A percentile compares a stretch with the other conserved stretches of the same genome.
phyloP scores from a whole-genome alignment of 2,329 filamentous ascomycete species.

The Fusarium coicis region DNA sequence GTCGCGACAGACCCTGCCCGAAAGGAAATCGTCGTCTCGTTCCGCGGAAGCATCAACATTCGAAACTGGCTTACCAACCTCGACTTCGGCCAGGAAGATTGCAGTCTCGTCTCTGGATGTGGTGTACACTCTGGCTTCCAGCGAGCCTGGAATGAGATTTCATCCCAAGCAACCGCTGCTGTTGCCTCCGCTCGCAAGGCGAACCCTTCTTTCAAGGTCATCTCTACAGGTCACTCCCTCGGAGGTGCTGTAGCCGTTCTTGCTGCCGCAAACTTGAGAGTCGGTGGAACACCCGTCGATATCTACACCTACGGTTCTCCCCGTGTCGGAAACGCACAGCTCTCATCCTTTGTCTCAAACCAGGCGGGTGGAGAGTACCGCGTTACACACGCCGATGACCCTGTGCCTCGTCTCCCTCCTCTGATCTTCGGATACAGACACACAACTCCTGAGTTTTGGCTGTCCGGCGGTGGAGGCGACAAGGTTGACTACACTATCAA shows the following conservation, averaged over 20 bases:
- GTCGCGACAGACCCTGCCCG: slow-evolving; percentile 61
- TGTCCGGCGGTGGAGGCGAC: slow-evolving; percentile 51
- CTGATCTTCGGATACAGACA: slow-evolving; percentile 71
- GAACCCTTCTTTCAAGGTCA: slow-evolving; percentile 63
- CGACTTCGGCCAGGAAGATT: slow-evolving; percentile 46
- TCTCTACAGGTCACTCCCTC: slow-evolving; percentile 75
- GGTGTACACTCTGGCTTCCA: slow-evolving; percentile 68
- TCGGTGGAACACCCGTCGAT: slow-evolving; percentile 57
- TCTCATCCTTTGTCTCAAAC: slow-evolving; percentile 63
- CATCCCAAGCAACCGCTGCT: slow-evolving; percentile 53
- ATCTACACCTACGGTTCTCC: slow-evolving; percentile 76
- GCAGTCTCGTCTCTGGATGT: slow-evolving; percentile 55
- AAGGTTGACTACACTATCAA: slow-evolving; percentile 51
- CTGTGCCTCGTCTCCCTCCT: slow-evolving; percentile 74
- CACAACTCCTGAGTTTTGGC: slow-evolving; percentile 76
- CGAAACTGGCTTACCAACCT: slow-evolving; percentile 72
- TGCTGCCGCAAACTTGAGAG: slow-evolving; percentile 66
- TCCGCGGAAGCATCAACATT: slow-evolving; percentile 68
- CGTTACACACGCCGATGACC: slow-evolving; percentile 74
- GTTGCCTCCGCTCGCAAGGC: slow-evolving; percentile 56
- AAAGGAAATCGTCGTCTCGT: slow-evolving; percentile 66
- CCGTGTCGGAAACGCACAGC: slow-evolving; percentile 68
- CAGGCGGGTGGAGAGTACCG: slow-evolving; percentile 68
- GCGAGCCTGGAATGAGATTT: slow-evolving; percentile 67
- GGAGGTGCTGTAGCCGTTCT: slow-evolving; percentile 73